phyloP scores from a whole-genome alignment of 1,139 yeast species.

The Pichia kudriavzevii region DNA sequence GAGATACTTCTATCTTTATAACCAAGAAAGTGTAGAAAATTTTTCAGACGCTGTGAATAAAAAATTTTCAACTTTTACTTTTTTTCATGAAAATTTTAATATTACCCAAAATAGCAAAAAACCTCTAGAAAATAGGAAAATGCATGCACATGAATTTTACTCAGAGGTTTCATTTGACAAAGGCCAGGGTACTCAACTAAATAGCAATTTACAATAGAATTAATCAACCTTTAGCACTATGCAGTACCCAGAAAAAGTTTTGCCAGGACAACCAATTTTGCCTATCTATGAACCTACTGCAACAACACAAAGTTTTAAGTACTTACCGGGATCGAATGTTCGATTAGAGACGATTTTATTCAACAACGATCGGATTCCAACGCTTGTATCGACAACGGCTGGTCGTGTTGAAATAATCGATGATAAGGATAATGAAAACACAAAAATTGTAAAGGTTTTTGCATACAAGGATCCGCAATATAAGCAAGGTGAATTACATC shows the following conservation, averaged over 20 bases:
- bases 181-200: no score
- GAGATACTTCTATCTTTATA: background rate
- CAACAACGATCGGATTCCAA: conserved; percentile 28
- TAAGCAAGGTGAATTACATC: background rate
- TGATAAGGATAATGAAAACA: conserved; percentile 16
- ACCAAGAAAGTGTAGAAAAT: conserved; percentile 4
- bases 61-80: no score
- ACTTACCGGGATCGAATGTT: conserved; percentile 43
- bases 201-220: no score
- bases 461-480: conserved; percentile 21
- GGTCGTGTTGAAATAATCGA: conserved; percentile 41
- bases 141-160: no score
- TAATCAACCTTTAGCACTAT: no score
- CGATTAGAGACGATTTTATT: conserved; percentile 19
- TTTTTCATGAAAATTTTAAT: conserved; percentile 3
- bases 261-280: conserved; percentile 71
- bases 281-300: conserved; percentile 30
- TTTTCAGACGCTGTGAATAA: no score
- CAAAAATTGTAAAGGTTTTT: conserved; percentile 18
- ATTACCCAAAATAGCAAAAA: background rate
- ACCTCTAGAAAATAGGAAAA: background rate
- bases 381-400: conserved; percentile 59
- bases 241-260: conserved; percentile 34
- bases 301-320: conserved; percentile 26
- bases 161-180: no score